Conservation (phyloP, 805 yeast species). For the Candida khao-thaluensis region DNA sequence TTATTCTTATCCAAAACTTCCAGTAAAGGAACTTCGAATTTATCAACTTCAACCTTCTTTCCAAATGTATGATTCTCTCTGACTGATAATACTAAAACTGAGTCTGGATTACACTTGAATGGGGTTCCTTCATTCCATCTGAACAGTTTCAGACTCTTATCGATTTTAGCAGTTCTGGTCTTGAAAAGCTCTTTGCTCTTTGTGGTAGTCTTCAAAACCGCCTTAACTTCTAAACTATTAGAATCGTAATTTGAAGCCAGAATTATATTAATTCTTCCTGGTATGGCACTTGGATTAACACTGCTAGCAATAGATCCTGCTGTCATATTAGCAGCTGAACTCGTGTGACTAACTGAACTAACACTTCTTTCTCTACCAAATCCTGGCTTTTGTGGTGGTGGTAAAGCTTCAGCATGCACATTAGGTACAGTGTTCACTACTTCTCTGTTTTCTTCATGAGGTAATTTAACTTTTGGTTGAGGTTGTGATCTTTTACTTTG, state of each 20-base stretch:
- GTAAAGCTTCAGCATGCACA: conserved; percentile 29
- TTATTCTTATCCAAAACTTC: conserved; percentile 46
- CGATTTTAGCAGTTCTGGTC: conserved; percentile 55
- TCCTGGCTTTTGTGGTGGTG: conserved; percentile 40
- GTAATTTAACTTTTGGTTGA: conserved; percentile 9
- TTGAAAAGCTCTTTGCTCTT: conserved; percentile 60
- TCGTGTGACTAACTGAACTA: conserved; percentile 30
- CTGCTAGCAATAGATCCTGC: conserved; percentile 34
- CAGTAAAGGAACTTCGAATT: conserved; percentile 49
- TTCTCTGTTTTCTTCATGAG: conserved; percentile 4
- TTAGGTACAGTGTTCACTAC: conserved; percentile 30
- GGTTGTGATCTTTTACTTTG: conserved; percentile 38
- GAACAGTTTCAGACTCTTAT: conserved; percentile 40
- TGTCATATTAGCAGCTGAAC: conserved; percentile 19
- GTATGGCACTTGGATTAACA: conserved; percentile 37
- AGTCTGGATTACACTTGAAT: conserved; percentile 65
- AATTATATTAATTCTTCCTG: conserved; percentile 56
- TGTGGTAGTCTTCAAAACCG: conserved; percentile 45
- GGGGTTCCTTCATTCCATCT: conserved; percentile 64
- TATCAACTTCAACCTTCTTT: conserved; percentile 63
- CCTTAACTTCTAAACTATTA: conserved; percentile 50
- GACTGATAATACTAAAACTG: conserved; percentile 58
- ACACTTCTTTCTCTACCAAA: conserved; percentile 20
- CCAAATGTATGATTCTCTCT: conserved; percentile 73
- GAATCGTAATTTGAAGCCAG: conserved; percentile 45